Evolutionary conservation across 495 filamentous ascomycete genomes (phyloP), one percentile per base, ranked within the genome.

Genomic region (Neurospora discreta): DNA sequence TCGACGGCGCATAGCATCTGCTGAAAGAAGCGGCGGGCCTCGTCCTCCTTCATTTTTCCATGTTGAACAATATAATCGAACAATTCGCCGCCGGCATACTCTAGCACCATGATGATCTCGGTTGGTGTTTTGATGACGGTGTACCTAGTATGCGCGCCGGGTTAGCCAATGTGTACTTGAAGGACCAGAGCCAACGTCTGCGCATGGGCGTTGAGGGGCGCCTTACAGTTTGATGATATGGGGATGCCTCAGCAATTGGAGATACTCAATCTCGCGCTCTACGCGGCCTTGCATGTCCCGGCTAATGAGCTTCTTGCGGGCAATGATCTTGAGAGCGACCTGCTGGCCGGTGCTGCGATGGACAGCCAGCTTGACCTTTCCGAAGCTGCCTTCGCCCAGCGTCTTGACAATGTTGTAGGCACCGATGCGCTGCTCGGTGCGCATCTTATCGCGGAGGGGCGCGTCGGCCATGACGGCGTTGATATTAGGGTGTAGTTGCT

Each of bases 1-100:
- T 99, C 95, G 69, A 99, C 96, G 23, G 95, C 96, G 78, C 95
- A 97, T n/a, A 98, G 93, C 77, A 99, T 99, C 81, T 99, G 95
- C 80, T 99, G 95, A 82, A 99, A 99, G 83, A 99, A 98, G 75
- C 94, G 92, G 68, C 95, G 89, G 52, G 96, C 95, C 75, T 94
- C 90, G 73, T 91, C 88, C 80, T 99, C 95, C 44, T 89, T 85
- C 86, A 98, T 93, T 80, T 90, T 91, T 68, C 95, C 96, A 74
- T 96, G 86, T 76, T 90, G 87, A 71, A 99, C 95, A 39, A 99
- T 92, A 78, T 98, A 98, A 79, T 99, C 95, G 84, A 99, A 99
- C 36, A 99, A 85, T 81, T 99, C 95, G 44, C 92, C 93, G 69
- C 95, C 95, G 58, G 95, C 95, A 81, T 94, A 99, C 82, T 99